Evolutionary conservation across 208 protist genomes (phyloP).

Genomic region (Wallacemonas sp.): DNA sequence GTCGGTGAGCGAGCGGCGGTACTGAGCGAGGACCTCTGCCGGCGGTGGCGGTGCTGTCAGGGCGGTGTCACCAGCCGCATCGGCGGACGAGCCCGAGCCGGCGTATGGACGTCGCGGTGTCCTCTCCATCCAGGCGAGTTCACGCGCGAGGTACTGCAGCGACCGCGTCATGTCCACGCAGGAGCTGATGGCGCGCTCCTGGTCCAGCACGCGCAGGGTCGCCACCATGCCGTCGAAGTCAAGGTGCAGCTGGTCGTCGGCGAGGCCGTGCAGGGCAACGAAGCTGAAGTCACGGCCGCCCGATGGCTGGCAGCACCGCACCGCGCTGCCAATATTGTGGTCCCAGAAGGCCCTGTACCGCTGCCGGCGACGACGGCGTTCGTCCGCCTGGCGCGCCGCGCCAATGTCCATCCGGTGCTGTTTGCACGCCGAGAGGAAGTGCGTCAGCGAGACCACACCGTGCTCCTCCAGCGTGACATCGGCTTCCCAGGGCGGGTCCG

Average conservation of each 20-base stretch:
- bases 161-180: constrained; percentile 46
- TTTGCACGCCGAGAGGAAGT: constrained; percentile 68
- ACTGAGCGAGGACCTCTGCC: constrained; percentile 18
- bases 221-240: constrained; percentile 32
- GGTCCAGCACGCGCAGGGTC: constrained; percentile 34
- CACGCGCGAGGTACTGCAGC: constrained; percentile 66
- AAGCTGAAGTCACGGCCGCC: constrained; percentile 68
- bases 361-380: constrained; percentile 41
- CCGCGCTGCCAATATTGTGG: constrained; percentile 49
- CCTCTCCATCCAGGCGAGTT: constrained; percentile 47
- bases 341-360: constrained; percentile 58
- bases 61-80: not conserved
- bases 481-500: not conserved
- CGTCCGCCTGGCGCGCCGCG: constrained; percentile 20
- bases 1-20: constrained; percentile 46
- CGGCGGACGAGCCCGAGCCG: too few relatives aligned
- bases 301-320: constrained; percentile 55
- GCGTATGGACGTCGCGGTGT: not conserved
- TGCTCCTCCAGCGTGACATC: not conserved
- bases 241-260: constrained; percentile 59
- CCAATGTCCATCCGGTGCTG: constrained; percentile 44
- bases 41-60: not conserved
- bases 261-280: constrained; percentile 59
- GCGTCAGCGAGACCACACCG: constrained; percentile 42
- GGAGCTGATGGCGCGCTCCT: constrained; percentile 36